Percentiles rank a stretch among this genome's conserved stretches.
These are phyloP conservation scores for Parvularia atlantis DNA, from an alignment of 78 protist genomes.

Conservation along the genomic window DNA sequence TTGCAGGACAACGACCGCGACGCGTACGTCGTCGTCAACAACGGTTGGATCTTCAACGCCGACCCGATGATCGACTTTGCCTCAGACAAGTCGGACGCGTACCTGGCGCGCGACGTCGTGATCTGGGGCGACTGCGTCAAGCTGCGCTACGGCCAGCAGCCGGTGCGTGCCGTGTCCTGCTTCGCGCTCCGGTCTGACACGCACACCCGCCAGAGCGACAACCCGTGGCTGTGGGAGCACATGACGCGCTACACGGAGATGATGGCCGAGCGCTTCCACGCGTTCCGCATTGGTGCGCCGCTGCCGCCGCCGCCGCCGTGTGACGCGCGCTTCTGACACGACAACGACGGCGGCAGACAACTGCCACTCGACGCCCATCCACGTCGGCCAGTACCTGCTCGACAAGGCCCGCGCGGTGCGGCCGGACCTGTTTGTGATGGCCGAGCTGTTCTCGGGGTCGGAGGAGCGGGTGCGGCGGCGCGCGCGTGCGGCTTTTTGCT, in stretches of 20 bases:
- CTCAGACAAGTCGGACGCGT: conserved; percentile 33
- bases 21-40: conserved; percentile 5
- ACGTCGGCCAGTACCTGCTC: conserved; percentile 65
- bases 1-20: background rate
- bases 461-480: no score
- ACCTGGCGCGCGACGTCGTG: conserved; percentile 74
- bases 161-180: no score
- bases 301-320: no score
- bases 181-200: background rate
- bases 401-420: conserved; percentile 55
- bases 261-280: conserved; percentile 56
- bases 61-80: conserved; percentile 63
- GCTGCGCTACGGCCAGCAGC: conserved; percentile 58
- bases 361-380: conserved; percentile 77
- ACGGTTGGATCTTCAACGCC: conserved; percentile 36
- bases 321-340: no score
- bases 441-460: conserved; percentile 45
- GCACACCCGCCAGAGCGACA: conserved; percentile 4
- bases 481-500: conserved; percentile 41
- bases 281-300: conserved; percentile 67
- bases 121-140: conserved; percentile 91
- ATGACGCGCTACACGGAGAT: conserved; percentile 58
- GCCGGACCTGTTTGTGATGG: conserved; percentile 44
- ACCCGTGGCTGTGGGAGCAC: conserved; percentile 72
- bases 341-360: conserved; percentile 48